These are phyloP conservation scores for Venturia effusa DNA, from an alignment of 2,329 filamentous ascomycete species.

Conservation along the genomic window DNA sequence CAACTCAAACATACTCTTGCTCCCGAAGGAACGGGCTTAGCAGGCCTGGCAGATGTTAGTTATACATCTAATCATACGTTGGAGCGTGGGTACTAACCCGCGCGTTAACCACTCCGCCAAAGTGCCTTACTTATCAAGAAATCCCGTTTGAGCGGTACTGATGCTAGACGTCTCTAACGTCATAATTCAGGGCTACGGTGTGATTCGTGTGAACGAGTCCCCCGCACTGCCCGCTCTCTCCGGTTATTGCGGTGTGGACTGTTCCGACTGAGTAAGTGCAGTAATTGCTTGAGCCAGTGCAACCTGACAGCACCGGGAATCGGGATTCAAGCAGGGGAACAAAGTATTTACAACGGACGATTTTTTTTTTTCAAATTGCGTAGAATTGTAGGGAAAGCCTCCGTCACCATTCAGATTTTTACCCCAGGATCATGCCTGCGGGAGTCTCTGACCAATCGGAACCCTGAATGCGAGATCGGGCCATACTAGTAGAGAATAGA, in stretches of 20 bases:
- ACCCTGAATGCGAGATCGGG: background rate
- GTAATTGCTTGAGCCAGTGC: no score
- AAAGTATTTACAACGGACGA: no score
- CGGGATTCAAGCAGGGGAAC: no score
- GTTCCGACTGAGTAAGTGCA: no score
- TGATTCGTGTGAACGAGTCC: background rate
- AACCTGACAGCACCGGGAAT: no score
- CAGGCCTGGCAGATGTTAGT: background rate
- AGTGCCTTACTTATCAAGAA: background rate
- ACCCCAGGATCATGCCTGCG: background rate
- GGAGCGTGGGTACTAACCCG: background rate
- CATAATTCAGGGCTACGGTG: background rate
- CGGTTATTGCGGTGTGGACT: no score
- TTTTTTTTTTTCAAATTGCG: no score
- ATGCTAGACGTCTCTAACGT: background rate
- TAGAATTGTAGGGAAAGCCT: background rate
- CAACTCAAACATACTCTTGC: background rate
- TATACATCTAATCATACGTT: background rate
- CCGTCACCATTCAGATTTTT: background rate
- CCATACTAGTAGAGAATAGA: background rate
- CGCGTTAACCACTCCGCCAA: conserved; percentile 1
- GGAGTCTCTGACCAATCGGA: background rate
- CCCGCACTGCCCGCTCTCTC: background rate
- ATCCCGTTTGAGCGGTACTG: background rate
- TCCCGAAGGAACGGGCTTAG: conserved; percentile 1